Percentiles rank a stretch among this genome's conserved stretches.
Conservation (phyloP, 257 asterid species). For the Fraxinus pennsylvanica region DNA sequence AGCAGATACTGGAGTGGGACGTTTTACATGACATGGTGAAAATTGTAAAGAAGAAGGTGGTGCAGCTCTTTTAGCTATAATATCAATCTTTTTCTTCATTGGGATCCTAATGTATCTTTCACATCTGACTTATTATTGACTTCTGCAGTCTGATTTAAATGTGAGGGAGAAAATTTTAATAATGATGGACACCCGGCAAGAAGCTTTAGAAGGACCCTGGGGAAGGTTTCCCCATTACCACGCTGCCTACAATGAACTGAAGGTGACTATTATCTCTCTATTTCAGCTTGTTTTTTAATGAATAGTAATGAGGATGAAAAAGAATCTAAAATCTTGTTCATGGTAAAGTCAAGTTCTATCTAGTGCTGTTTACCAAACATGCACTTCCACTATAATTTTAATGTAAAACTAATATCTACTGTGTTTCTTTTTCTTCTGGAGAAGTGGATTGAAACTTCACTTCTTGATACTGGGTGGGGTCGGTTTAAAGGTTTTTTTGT, state of each 20-base stretch:
- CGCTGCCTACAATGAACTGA: constrained; percentile 87
- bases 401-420: background rate
- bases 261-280: constrained; percentile 41
- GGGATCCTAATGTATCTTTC: constrained; percentile 11
- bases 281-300: too few species aligned
- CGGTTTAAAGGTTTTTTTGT: too few species aligned
- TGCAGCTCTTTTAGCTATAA: background rate
- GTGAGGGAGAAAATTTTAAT: constrained; percentile 93
- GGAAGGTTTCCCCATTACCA: constrained; percentile 84
- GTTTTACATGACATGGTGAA: constrained; percentile 89
- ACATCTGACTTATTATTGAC: constrained; percentile 5
- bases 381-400: too few species aligned
- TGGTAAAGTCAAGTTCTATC: too few species aligned
- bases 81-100: constrained; percentile 11
- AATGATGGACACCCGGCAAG: constrained; percentile 92
- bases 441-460: too few species aligned
- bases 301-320: too few species aligned
- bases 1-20: constrained; percentile 83
- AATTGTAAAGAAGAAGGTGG: constrained; percentile 86
- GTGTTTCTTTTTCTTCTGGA: background rate
- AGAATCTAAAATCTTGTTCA: too few species aligned
- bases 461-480: too few species aligned
- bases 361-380: too few species aligned
- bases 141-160: constrained; percentile 79
- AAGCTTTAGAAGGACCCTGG: constrained; percentile 78